Evolutionary conservation across 768 basidiomycete genomes (phyloP).

Genomic region (Boletus rufocinnamomeus): DNA sequence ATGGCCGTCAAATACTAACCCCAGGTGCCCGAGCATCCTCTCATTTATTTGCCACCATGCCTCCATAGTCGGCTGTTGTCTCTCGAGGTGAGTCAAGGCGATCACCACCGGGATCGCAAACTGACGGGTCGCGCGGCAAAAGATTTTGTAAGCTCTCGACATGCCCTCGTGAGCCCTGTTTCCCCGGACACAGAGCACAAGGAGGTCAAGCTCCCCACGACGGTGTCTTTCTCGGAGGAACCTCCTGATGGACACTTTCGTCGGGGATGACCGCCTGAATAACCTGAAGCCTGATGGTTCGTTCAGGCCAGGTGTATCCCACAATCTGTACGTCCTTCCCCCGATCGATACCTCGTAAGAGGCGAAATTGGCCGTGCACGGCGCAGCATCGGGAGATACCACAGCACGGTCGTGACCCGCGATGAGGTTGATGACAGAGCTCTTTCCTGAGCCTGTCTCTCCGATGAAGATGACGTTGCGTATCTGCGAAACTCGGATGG

Average conservation of each 20-base stretch:
- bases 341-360: conserved; percentile 27
- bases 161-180: conserved; percentile 19
- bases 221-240: conserved; percentile 36
- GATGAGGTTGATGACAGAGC: conserved; percentile 46
- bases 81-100: conserved; percentile 42
- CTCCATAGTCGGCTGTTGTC: conserved; percentile 31
- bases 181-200: conserved; percentile 27
- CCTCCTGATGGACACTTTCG: conserved; percentile 15
- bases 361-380: conserved; percentile 34
- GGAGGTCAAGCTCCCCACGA: conserved; percentile 21
- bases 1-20: conserved; percentile 31
- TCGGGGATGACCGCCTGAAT: conserved; percentile 10
- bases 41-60: conserved; percentile 36
- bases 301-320: conserved; percentile 38
- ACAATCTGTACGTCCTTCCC: conserved; percentile 23
- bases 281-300: conserved; percentile 2
- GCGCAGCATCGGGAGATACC: conserved; percentile 30
- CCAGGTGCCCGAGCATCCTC: conserved; percentile 13
- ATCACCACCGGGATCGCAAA: conserved; percentile 39
- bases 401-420: conserved; percentile 21
- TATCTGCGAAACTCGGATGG: conserved; percentile 3
- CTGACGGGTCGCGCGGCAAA: conserved; percentile 36
- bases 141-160: conserved; percentile 21
- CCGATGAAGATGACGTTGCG: conserved; percentile 41
- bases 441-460: conserved; percentile 39